Evolutionary conservation across 331 rosid species (phyloP).

Genomic region (Quercus lobata): DNA sequence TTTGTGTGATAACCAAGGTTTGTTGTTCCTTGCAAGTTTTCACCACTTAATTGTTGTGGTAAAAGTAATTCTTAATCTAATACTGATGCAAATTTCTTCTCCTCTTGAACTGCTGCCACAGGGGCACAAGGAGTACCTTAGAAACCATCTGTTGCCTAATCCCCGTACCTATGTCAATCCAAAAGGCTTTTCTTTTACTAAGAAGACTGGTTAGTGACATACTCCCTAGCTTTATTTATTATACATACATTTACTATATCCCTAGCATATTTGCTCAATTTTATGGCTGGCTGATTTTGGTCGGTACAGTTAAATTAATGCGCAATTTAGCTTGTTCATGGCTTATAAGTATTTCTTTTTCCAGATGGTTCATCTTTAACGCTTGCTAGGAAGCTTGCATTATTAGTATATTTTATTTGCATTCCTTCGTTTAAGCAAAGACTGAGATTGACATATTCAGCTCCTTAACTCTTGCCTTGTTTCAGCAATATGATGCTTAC

Average conservation of each 20-base stretch:
- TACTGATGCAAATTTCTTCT: conserved; percentile 15
- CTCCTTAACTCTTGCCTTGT: neutral
- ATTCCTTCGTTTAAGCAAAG: neutral
- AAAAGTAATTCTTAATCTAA: neutral
- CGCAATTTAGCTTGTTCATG: neutral
- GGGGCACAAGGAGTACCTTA: conserved; percentile 82
- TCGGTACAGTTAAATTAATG: no score
- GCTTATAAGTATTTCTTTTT: neutral
- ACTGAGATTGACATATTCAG: neutral
- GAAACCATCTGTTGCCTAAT: conserved; percentile 77
- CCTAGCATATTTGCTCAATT: neutral
- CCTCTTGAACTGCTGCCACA: conserved; percentile 24
- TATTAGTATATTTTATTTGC: neutral
- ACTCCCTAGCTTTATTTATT: conserved; percentile 12
- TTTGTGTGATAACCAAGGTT: conserved; percentile 93
- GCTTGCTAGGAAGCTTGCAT: neutral
- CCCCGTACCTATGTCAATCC: conserved; percentile 76
- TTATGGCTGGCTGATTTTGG: neutral
- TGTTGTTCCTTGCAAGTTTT: conserved; percentile 15
- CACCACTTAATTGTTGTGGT: conserved; percentile 2
- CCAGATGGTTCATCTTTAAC: neutral
- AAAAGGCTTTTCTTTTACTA: conserved; percentile 60
- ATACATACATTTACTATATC: neutral
- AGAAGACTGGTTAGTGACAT: conserved; percentile 66
- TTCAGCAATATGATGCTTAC: neutral